These are phyloP conservation scores for Cenchrus fungigraminus DNA, from an alignment of 176 grass and related monocot genomes.

Conservation along the genomic window DNA sequence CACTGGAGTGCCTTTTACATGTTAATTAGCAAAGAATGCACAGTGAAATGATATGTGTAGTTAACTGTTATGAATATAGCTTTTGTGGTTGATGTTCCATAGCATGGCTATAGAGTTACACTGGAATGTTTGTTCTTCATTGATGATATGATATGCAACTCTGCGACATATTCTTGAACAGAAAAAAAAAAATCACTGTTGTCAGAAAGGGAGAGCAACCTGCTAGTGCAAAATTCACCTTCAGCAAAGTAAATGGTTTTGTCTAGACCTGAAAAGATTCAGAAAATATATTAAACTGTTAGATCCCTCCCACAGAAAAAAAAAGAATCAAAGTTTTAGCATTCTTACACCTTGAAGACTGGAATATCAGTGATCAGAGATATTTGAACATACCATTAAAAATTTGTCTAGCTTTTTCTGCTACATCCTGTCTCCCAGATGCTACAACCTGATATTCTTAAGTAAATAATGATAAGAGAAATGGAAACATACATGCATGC, in stretches of 20 bases:
- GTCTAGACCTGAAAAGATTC: slow-evolving; percentile 64
- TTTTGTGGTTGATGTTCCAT: not conserved
- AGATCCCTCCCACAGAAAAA: not conserved
- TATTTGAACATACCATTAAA: slow-evolving; percentile 63
- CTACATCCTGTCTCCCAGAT: slow-evolving; percentile 65
- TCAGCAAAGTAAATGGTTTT: slow-evolving; percentile 63
- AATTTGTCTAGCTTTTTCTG: slow-evolving; percentile 52
- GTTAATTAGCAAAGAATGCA: not conserved
- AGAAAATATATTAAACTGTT: slow-evolving; percentile 30
- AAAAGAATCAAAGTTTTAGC: not conserved
- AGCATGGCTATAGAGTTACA: not conserved
- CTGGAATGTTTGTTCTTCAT: slow-evolving; percentile 1
- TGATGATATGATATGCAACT: not conserved
- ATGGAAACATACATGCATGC: not conserved
- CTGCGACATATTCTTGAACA: not conserved
- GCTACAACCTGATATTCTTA: slow-evolving; percentile 67
- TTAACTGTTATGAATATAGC: not conserved
- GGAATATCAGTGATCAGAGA: slow-evolving; percentile 23
- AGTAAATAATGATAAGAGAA: slow-evolving; percentile 30
- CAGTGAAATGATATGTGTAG: not conserved
- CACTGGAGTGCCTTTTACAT: not conserved
- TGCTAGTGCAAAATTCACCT: slow-evolving; percentile 79
- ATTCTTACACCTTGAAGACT: slow-evolving; percentile 16
- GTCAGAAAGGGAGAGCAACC: slow-evolving; percentile 55
- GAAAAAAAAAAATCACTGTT: slow-evolving; percentile 3